Conservation (phyloP, 305 asterid species). For the Rubia tinctorum region DNA sequence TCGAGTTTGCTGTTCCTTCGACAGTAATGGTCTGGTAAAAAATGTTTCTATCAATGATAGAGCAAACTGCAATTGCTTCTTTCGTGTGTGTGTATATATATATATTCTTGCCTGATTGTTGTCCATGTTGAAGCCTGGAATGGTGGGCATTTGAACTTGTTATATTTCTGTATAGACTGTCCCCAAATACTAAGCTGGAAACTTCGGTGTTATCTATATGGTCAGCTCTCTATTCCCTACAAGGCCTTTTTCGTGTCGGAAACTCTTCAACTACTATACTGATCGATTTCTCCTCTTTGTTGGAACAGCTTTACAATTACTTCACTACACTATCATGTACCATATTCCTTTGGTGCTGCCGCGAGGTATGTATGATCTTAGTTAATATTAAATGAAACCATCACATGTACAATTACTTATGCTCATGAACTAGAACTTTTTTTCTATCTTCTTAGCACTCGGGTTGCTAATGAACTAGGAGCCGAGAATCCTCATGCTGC, state of each 20-base stretch:
- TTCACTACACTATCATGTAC: conserved; percentile 45
- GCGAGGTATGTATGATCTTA: conserved; percentile 46
- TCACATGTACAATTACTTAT: no score
- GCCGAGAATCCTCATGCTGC: no score
- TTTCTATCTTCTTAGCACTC: no score
- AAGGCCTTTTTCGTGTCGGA: background rate
- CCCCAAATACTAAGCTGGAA: conserved; percentile 59
- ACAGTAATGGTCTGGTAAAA: conserved; percentile 67
- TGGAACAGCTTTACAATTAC: conserved; percentile 48
- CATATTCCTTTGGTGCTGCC: conserved; percentile 60
- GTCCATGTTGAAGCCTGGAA: conserved; percentile 34
- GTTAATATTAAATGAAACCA: background rate
- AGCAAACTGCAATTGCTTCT: background rate
- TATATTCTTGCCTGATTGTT: background rate
- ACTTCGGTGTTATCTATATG: conserved; percentile 64
- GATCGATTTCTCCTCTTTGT: background rate
- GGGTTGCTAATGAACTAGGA: no score
- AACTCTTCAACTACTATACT: background rate
- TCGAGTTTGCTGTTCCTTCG: conserved; percentile 53
- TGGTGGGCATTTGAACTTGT: conserved; percentile 71
- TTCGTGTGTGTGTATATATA: background rate
- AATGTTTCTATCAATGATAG: background rate
- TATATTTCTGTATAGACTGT: conserved; percentile 46
- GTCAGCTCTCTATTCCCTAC: conserved; percentile 22
- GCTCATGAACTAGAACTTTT: no score